Percentiles rank a stretch among this genome's conserved stretches.
These are phyloP conservation scores for Apiotrichum sp. DNA, from an alignment of 1,284 basidiomycete species.

Conservation along the genomic window DNA sequence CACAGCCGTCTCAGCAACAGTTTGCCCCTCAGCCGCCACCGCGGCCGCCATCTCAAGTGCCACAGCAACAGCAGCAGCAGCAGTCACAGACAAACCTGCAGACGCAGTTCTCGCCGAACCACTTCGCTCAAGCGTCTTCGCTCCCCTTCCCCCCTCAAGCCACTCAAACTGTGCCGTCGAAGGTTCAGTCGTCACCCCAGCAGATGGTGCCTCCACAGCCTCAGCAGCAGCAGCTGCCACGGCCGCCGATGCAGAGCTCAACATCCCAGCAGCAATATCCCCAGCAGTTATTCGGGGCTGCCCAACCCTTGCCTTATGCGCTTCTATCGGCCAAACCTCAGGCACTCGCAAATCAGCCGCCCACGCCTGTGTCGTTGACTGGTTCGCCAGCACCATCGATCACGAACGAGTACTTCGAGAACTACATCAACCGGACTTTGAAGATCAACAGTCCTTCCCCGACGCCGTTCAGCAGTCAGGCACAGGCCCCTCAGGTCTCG, in stretches of 20 bases:
- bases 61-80: conserved; percentile 5
- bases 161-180: too few relatives aligned
- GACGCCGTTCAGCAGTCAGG: neutral
- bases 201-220: neutral
- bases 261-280: neutral
- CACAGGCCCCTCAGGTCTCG: neutral
- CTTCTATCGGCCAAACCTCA: conserved; percentile 9
- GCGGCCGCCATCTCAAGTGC: neutral
- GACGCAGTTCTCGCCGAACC: neutral
- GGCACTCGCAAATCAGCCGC: conserved; percentile 4
- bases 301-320: conserved; percentile 12
- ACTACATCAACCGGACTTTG: conserved; percentile 14
- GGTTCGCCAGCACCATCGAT: conserved; percentile 5
- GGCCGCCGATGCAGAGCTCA: neutral
- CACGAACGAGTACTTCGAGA: conserved; percentile 15
- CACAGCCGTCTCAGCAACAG: neutral
- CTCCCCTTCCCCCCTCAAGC: neutral
- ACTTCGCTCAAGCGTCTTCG: neutral
- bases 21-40: neutral
- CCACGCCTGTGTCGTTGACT: conserved; percentile 12
- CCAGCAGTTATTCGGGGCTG: neutral
- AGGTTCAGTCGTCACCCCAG: neutral
- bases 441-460: conserved; percentile 12
- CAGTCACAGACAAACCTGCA: neutral
- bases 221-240: neutral